Conservation (phyloP, 2,329 filamentous ascomycete genomes). For the Talaromyces islandicus region DNA sequence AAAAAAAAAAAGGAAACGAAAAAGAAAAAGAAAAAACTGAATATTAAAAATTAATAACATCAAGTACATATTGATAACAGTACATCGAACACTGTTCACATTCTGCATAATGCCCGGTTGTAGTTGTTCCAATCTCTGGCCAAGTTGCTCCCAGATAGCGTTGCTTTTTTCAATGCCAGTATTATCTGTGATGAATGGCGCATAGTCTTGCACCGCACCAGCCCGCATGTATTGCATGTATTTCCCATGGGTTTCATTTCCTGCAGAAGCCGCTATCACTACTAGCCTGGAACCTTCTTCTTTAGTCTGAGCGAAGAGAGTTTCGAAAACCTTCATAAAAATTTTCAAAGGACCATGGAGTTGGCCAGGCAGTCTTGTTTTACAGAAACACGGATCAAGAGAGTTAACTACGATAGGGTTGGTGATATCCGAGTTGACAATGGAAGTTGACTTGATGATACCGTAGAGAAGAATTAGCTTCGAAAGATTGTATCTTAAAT, state of each 20-base stretch:
- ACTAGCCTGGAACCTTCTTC: background rate
- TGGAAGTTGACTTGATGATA: background rate
- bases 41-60: background rate
- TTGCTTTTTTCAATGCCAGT: background rate
- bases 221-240: constrained; percentile 4
- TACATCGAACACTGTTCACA: background rate
- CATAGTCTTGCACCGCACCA: background rate
- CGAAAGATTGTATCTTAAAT: background rate
- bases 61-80: background rate
- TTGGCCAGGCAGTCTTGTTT: background rate
- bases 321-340: background rate
- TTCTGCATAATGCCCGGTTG: background rate
- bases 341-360: background rate
- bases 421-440: background rate
- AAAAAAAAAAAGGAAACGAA: too few relatives aligned
- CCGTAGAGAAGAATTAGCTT: background rate
- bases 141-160: background rate
- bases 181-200: background rate
- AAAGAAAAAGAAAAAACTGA: too few relatives aligned
- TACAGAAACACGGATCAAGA: background rate
- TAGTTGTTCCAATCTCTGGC: background rate
- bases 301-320: background rate
- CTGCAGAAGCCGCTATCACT: background rate
- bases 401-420: background rate
- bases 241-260: background rate